Base-by-base conservation (phyloP, 2,329 filamentous ascomycete species). In the Neoarthrinium moseri region DNA sequence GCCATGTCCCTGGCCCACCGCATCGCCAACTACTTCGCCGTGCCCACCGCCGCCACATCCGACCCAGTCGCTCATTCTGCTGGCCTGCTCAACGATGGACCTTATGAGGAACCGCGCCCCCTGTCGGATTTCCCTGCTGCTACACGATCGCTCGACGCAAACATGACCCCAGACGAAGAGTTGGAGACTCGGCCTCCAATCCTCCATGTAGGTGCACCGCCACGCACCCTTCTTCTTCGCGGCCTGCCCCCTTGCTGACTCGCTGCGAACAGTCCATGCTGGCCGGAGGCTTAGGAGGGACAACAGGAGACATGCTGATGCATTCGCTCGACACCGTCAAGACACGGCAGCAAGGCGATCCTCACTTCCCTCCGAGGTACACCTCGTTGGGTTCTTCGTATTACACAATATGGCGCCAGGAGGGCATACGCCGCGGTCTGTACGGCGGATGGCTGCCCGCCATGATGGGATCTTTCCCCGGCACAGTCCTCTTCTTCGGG, bases 311-410 rank as follows among this genome's bases (percentile, higher is more conserved):
- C 68, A 87, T 99, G 80, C 75, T 99, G 55, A 99, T 99, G 94
- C 94, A 99, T 72, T 97, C 92, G 36, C 80, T 99, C 61, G 94
- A 99, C 68, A 99, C 94, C 1, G 94, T 99, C 59, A 99, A 99
- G 72, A 99, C 94, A 37, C 83, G 94, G 57, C 95, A 99, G 67
- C 94, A 99, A 70, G 94, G 92, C 60, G 94, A 97, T 62, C 91
- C 92, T 35, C 87, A 94, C 64, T 80, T 96, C 50, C 94, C 94
- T 18, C 87, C 94, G 2, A 95, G 89, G 70, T 99, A 99, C 70
- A 86, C 87, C 10, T 92, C 90, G 13, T 84, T 97, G 67, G 88
- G 87, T 30, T 88, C 87, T 48, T 94, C 92, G 4, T 99, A 97
- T 70, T 81, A 87, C 63, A 97, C 87, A 32, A 99, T 99, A 62